phyloP scores from a whole-genome alignment of 176 grass and related monocot genomes.

The Eleusine indica region DNA sequence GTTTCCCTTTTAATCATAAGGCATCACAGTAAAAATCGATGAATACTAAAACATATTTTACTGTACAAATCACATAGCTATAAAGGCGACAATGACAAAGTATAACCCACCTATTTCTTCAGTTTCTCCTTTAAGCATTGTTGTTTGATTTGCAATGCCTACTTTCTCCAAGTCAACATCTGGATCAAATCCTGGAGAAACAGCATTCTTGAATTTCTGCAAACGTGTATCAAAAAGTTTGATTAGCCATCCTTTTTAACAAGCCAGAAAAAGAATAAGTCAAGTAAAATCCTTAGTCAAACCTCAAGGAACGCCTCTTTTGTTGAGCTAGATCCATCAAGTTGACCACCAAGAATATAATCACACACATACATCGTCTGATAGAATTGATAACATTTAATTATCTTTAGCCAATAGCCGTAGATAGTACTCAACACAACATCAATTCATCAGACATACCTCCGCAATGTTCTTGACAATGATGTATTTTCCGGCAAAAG shows the following conservation, averaged over 20 bases:
- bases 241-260: conserved; percentile 10
- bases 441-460: conserved; percentile 37
- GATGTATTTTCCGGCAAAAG: conserved; percentile 91
- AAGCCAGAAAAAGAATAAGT: conserved; percentile 21
- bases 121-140: conserved; percentile 99
- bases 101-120: conserved; percentile 83
- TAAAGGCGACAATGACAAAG: background rate
- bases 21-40: conserved; percentile 16
- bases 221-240: conserved; percentile 10
- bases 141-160: conserved; percentile 99
- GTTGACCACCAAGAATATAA: conserved; percentile 90
- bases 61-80: background rate
- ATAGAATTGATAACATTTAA: conserved; percentile 24
- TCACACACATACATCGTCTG: conserved; percentile 90
- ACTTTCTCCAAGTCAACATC: conserved; percentile 85
- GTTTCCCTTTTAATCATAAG: conserved; percentile 63
- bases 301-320: conserved; percentile 87
- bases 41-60: conserved; percentile 1
- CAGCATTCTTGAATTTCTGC: conserved; percentile 93
- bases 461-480: conserved; percentile 91
- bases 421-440: background rate
- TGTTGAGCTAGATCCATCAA: conserved; percentile 94
- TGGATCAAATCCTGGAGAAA: conserved; percentile 93
- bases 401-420: conserved; percentile 15
- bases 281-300: conserved; percentile 13